These are phyloP conservation scores for Bromus sterilis DNA, from an alignment of 176 grass and related monocot genomes.

Conservation along the genomic window DNA sequence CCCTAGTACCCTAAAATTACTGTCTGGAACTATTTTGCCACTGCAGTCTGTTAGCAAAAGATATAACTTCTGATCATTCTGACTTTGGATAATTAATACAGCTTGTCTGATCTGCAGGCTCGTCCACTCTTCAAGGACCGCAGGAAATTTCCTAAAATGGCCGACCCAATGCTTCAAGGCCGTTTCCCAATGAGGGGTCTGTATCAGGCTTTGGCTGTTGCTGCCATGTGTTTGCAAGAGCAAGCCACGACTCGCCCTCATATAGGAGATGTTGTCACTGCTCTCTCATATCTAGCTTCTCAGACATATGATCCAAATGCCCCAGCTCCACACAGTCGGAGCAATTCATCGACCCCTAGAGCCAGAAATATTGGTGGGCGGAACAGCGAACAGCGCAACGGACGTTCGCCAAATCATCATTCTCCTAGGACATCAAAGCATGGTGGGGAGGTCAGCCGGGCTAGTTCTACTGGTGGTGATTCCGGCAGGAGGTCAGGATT, in stretches of 20 bases:
- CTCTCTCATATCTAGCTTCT: slow-evolving; percentile 95
- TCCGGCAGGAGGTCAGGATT: slow-evolving; percentile 67
- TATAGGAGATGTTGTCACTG: slow-evolving; percentile 95
- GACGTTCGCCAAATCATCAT: slow-evolving; percentile 57
- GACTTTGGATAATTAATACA: slow-evolving; percentile 13
- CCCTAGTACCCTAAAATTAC: neutral
- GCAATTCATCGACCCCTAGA: slow-evolving; percentile 64
- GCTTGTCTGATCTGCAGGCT: slow-evolving; percentile 57
- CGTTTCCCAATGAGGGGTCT: slow-evolving; percentile 85
- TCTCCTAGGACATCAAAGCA: slow-evolving; percentile 48
- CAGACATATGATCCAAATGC: slow-evolving; percentile 86
- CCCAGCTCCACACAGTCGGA: slow-evolving; percentile 34
- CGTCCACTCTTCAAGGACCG: slow-evolving; percentile 95
- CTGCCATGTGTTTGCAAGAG: slow-evolving; percentile 98
- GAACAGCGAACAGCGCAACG: slow-evolving; percentile 22
- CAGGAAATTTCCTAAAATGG: slow-evolving; percentile 93
- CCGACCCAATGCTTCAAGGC: slow-evolving; percentile 78
- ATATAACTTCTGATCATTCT: neutral
- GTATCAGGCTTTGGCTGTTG: slow-evolving; percentile 95
- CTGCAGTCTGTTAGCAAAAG: neutral
- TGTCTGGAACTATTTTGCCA: neutral
- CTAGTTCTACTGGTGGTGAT: slow-evolving; percentile 43
- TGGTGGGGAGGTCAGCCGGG: slow-evolving; percentile 45
- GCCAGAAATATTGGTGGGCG: slow-evolving; percentile 27
- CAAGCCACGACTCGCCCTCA: slow-evolving; percentile 87